Conservation (phyloP, 106 monocot genomes). For the Hemerocallis citrina region DNA sequence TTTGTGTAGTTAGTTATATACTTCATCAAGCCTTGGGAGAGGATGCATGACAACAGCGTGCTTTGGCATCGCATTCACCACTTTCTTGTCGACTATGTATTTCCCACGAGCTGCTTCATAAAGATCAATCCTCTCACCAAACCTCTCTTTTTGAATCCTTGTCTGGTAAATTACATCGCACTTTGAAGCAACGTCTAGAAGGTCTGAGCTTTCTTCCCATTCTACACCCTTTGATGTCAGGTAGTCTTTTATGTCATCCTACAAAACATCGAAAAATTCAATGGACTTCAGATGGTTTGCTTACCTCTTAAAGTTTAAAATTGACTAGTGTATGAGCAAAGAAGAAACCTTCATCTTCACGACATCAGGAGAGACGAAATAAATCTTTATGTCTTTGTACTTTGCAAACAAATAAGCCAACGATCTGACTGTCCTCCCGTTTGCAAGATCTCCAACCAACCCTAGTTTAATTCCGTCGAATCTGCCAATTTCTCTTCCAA, state of each 20-base stretch:
- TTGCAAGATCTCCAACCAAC: conserved; percentile 94
- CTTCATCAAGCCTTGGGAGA: conserved; percentile 98
- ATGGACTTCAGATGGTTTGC: too few species aligned
- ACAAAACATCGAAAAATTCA: neutral
- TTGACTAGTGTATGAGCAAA: too few species aligned
- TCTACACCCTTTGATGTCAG: conserved; percentile 65
- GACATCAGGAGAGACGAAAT: conserved; percentile 92
- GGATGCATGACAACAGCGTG: conserved; percentile 96
- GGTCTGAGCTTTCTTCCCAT: conserved; percentile 90
- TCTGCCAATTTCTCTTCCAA: conserved; percentile 86
- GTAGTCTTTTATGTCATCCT: conserved; percentile 98
- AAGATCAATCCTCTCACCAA: conserved; percentile 88
- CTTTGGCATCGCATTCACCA: conserved; percentile 75
- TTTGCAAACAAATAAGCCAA: conserved; percentile 85
- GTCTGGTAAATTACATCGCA: conserved; percentile 98
- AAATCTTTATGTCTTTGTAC: conserved; percentile 75
- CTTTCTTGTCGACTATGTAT: conserved; percentile 74
- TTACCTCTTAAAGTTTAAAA: too few species aligned
- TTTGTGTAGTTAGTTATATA: conserved; percentile 13
- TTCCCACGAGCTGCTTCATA: conserved; percentile 98
- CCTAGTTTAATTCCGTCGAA: conserved; percentile 86
- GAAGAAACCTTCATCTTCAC: conserved; percentile 99
- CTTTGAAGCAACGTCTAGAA: conserved; percentile 86
- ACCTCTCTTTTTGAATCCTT: conserved; percentile 91
- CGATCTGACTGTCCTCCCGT: conserved; percentile 94